phyloP scores from a whole-genome alignment of 1,284 basidiomycete species.

The Agroathelia rolfsii region DNA sequence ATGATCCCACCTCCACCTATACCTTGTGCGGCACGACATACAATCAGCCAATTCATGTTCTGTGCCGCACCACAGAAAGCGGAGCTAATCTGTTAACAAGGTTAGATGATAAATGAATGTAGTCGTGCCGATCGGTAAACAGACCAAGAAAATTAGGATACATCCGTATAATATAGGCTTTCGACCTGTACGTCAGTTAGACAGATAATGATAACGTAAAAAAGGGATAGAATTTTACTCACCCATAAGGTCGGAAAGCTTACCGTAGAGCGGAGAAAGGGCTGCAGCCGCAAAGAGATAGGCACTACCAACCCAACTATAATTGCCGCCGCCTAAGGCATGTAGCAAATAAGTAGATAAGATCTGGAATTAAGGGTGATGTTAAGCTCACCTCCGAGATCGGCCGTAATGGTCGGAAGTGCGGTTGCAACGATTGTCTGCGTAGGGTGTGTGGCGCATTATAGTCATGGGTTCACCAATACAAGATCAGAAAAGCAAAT shows the following conservation, averaged over 20 bases:
- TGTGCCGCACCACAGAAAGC: slow-evolving; percentile 42
- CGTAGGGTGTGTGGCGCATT: no score
- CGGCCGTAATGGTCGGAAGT: slow-evolving; percentile 24
- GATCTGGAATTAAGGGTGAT: no score
- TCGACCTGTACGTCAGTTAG: slow-evolving; percentile 16
- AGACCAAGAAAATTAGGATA: slow-evolving; percentile 29
- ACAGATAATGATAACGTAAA: neutral
- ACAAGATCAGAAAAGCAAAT: no score
- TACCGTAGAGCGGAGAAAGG: slow-evolving; percentile 29
- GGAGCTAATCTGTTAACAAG: slow-evolving; percentile 26
- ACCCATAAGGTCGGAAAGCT: slow-evolving; percentile 24
- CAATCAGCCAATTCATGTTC: slow-evolving; percentile 35
- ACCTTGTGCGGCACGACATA: slow-evolving; percentile 40
- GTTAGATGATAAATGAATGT: slow-evolving; percentile 7
- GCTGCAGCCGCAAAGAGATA: slow-evolving; percentile 28
- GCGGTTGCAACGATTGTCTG: slow-evolving; percentile 31
- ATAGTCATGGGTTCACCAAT: no score
- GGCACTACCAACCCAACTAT: slow-evolving; percentile 26
- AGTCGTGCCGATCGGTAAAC: slow-evolving; percentile 17
- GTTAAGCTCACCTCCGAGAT: slow-evolving; percentile 31
- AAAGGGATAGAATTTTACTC: neutral
- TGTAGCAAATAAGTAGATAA: no score
- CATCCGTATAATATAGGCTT: slow-evolving; percentile 29
- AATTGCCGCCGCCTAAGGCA: no score
- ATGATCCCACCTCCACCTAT: slow-evolving; percentile 38